phyloP scores from a whole-genome alignment of 2,329 filamentous ascomycete genomes.

The Massarina eburnea region DNA sequence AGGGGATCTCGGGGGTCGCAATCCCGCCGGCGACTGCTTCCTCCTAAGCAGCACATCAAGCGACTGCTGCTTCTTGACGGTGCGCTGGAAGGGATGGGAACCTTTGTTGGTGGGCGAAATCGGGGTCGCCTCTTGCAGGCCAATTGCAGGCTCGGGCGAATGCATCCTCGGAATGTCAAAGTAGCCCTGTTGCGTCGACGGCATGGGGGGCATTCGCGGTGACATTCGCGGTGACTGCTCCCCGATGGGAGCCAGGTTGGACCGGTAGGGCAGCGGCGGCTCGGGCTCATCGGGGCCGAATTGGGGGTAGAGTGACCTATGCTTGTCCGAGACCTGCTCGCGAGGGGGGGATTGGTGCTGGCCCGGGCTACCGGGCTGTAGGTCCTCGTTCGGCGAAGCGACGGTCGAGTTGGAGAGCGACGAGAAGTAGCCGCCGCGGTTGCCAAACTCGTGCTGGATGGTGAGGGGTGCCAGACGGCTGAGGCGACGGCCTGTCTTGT shows the following conservation, averaged over 20 bases:
- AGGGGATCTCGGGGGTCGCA: slow-evolving; percentile 46
- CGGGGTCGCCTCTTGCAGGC: slow-evolving; percentile 48
- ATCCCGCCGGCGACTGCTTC: slow-evolving; percentile 29
- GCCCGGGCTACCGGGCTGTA: slow-evolving; percentile 28
- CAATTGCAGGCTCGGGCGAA: slow-evolving; percentile 48
- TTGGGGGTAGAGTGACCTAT: slow-evolving; percentile 41
- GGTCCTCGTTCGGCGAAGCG: slow-evolving; percentile 57
- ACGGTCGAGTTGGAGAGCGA: slow-evolving; percentile 61
- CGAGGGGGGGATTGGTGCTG: slow-evolving; percentile 22
- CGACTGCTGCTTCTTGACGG: slow-evolving; percentile 42
- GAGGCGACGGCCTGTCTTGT: slow-evolving; percentile 72
- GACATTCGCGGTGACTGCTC: slow-evolving; percentile 21
- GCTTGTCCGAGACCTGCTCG: slow-evolving; percentile 32
- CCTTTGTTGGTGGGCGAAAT: slow-evolving; percentile 37
- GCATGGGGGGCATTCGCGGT: slow-evolving; percentile 19
- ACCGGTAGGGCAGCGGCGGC: slow-evolving; percentile 29
- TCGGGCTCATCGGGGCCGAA: slow-evolving; percentile 34
- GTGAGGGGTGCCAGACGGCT: slow-evolving; percentile 84
- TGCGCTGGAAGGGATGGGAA: slow-evolving; percentile 37
- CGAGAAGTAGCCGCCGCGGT: slow-evolving; percentile 79
- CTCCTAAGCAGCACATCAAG: slow-evolving; percentile 39
- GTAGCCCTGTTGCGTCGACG: slow-evolving; percentile 37
- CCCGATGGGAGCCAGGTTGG: slow-evolving; percentile 35
- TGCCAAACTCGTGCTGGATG: slow-evolving; percentile 77
- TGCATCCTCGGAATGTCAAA: slow-evolving; percentile 49